Conservation (phyloP, 2,329 filamentous ascomycete genomes). For the Curvularia lunata region DNA sequence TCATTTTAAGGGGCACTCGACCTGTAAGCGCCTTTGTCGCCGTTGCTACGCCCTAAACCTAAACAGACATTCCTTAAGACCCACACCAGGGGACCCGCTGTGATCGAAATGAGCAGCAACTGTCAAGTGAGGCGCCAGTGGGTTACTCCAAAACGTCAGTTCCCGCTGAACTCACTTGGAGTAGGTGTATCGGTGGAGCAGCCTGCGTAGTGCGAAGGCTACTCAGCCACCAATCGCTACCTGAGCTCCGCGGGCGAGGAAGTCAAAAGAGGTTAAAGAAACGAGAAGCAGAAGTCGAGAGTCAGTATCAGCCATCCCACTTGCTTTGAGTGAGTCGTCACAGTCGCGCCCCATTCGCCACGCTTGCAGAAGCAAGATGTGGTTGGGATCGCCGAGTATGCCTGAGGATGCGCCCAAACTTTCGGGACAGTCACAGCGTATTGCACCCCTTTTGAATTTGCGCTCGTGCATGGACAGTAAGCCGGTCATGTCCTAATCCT, state of each 20-base stretch:
- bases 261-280: neutral
- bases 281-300: neutral
- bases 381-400: conserved; percentile 7
- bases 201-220: conserved; percentile 5
- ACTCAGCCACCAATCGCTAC: neutral
- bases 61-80: conserved; percentile 1
- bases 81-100: conserved; percentile 2
- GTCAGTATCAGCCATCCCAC: conserved; percentile 6
- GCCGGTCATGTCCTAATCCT: conserved; percentile 9
- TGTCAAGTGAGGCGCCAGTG: neutral
- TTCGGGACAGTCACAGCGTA: conserved; percentile 10
- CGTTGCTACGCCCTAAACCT: neutral
- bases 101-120: neutral
- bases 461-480: conserved; percentile 8
- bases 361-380: neutral
- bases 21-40: neutral
- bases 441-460: conserved; percentile 5
- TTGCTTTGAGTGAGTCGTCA: conserved; percentile 1
- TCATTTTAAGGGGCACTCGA: neutral
- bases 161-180: neutral
- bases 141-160: neutral
- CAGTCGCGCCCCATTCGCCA: conserved; percentile 4
- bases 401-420: conserved; percentile 12
- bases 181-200: neutral
- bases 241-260: neutral